These are phyloP conservation scores for Penicillium sp. DNA, from an alignment of 2,329 filamentous ascomycete species.

Conservation along the genomic window DNA sequence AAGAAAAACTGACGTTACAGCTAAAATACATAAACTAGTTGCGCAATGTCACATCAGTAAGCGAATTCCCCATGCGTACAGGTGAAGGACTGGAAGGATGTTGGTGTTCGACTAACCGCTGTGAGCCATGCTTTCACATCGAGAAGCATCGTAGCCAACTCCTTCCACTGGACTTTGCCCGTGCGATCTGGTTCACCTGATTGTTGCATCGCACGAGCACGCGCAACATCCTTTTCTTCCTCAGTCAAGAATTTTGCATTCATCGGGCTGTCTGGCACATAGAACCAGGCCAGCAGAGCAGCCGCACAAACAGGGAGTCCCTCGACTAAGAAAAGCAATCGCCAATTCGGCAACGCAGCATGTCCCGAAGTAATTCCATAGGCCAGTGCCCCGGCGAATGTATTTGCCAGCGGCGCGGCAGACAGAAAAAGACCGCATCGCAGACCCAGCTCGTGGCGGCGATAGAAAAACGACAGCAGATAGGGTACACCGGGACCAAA, in stretches of 20 bases:
- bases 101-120: constrained; percentile 34
- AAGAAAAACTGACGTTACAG: constrained; percentile 65
- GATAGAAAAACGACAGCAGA: constrained; percentile 59
- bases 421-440: constrained; percentile 56
- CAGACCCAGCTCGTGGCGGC: constrained; percentile 56
- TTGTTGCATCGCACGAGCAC: constrained; percentile 54
- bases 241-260: constrained; percentile 56
- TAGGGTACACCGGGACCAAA: constrained; percentile 51
- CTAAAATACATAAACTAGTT: constrained; percentile 56
- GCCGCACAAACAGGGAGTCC: constrained; percentile 60
- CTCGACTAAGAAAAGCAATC: constrained; percentile 64
- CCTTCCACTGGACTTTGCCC: constrained; percentile 47
- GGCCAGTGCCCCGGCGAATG: constrained; percentile 69
- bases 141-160: constrained; percentile 47
- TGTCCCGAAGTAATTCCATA: constrained; percentile 64
- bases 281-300: constrained; percentile 56
- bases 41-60: background rate
- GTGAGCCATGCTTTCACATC: constrained; percentile 52
- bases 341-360: constrained; percentile 61
- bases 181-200: constrained; percentile 48
- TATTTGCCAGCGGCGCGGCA: constrained; percentile 69
- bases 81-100: background rate
- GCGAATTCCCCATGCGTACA: background rate
- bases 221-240: constrained; percentile 59
- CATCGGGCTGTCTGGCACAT: constrained; percentile 54